Percentiles rank a stretch among this genome's conserved stretches.
phyloP scores from a whole-genome alignment of 2,329 filamentous ascomycete species.

The Alternaria postmessia region DNA sequence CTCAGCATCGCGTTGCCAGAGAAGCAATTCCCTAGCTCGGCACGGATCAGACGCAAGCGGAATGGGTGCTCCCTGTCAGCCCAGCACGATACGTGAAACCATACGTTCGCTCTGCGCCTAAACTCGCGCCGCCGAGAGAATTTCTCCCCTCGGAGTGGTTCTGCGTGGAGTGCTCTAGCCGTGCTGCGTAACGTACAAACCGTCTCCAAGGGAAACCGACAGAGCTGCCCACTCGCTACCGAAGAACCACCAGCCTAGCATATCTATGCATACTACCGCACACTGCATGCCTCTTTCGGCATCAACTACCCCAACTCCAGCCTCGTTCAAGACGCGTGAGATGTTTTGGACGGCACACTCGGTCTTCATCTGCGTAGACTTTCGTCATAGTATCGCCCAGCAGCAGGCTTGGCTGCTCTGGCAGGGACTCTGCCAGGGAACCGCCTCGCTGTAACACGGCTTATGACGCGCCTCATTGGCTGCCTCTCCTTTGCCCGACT shows the following conservation, averaged over 20 bases:
- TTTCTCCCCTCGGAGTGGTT: conserved; percentile 15
- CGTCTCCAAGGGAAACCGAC: conserved; percentile 39
- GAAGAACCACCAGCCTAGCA: conserved; percentile 3
- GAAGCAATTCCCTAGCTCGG: conserved; percentile 26
- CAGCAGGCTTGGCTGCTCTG: conserved; percentile 32
- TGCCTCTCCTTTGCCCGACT: conserved; percentile 29
- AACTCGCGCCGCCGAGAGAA: conserved; percentile 27
- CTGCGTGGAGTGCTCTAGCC: conserved; percentile 12
- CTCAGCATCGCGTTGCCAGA: conserved; percentile 34
- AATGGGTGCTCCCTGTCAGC: conserved; percentile 31
- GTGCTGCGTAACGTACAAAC: conserved; percentile 31
- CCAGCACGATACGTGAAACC: conserved; percentile 35
- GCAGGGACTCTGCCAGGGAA: conserved; percentile 36
- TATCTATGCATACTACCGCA: background rate
- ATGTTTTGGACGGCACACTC: conserved; percentile 2
- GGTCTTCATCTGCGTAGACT: conserved; percentile 22
- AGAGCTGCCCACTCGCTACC: conserved; percentile 19
- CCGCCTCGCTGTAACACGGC: conserved; percentile 28
- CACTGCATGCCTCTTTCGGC: background rate
- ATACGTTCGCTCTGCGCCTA: conserved; percentile 35
- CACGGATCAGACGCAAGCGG: conserved; percentile 32
- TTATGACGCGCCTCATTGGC: conserved; percentile 30
- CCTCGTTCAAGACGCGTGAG: conserved; percentile 11
- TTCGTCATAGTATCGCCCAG: conserved; percentile 42
- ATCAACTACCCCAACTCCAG: conserved; percentile 13